Evolutionary conservation across 148 eudicot genomes (phyloP).

Genomic region (Gaultheria prostrata): DNA sequence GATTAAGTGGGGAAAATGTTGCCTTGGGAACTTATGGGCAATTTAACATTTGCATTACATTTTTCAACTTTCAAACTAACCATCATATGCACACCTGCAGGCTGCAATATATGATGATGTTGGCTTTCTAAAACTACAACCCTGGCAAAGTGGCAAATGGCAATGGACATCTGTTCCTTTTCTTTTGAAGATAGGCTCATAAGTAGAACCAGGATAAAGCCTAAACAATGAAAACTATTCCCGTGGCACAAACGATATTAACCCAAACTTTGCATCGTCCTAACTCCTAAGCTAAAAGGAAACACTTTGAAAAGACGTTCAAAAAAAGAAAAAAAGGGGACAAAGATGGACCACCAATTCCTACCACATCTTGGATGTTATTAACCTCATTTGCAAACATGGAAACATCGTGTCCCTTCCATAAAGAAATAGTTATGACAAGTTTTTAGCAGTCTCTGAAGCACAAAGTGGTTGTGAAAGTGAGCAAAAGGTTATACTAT

Average conservation of each 20-base stretch:
- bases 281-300: not conserved
- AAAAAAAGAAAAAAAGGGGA: not conserved
- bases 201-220: not conserved
- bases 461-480: not conserved
- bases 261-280: not conserved
- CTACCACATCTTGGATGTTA: too few relatives aligned
- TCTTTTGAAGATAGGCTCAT: not conserved
- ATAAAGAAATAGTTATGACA: not conserved
- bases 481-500: not conserved
- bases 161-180: not conserved
- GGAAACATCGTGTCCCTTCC: not conserved
- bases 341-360: not conserved
- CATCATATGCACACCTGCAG: not conserved
- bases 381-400: not conserved
- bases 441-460: not conserved
- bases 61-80: not conserved
- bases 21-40: not conserved
- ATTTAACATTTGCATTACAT: not conserved
- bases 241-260: not conserved
- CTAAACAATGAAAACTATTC: not conserved
- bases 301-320: not conserved
- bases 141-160: not conserved
- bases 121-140: not conserved
- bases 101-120: not conserved
- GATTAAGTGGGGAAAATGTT: not conserved